Evolutionary conservation across 495 filamentous ascomycete species (phyloP), one percentile per base, ranked within the genome.

Genomic region (Aspergillus ellipticus): DNA sequence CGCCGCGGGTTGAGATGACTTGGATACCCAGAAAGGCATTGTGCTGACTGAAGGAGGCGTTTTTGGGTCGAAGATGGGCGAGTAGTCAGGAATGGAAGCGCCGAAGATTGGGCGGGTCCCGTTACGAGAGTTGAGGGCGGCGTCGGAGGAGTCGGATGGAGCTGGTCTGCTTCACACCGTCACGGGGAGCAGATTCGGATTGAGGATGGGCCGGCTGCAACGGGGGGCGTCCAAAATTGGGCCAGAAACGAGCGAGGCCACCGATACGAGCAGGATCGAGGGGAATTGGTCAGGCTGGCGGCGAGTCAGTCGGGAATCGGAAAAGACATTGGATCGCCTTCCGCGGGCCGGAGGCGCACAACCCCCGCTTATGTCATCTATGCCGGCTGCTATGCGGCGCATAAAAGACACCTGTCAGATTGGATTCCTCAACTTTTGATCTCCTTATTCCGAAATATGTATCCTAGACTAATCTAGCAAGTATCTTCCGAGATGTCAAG

Each of bases 11-110:
- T 67, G 60, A 17, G 66, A 51, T 24, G 72, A 68, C 57, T 74
- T 75, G 22, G 66, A 68, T 20, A 68, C 62, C 73, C 73, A 76
- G 51, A 76, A 60, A 59, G 67, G 66, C 63, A 62, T 64, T 21
- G 19, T 50, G 41, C 26, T 42, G 42, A 17, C 42, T 16, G 16
- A 21, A 21, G 21, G 24, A n/a, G 6, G 16, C 6, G 17, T n/a
- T 3, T 13, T 47, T 6, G 21, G 45, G 10, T 48, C 1, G 22
- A 48, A 16, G 24, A 29, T 16, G 45, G 29, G 22, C 24, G 13
- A 29, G 6, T 5, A 48, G 15, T 15, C 45, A 48, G 28, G 45
- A n/a, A n/a, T 29, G 22, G 3, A 28, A 48, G 45, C 22, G 24
- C 28, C 24, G 24, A 48, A 28, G 24, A 21, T 48, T 24, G 45